These are phyloP conservation scores for Macaranga tanarius DNA, from an alignment of 441 rosid genomes.

Conservation along the genomic window DNA sequence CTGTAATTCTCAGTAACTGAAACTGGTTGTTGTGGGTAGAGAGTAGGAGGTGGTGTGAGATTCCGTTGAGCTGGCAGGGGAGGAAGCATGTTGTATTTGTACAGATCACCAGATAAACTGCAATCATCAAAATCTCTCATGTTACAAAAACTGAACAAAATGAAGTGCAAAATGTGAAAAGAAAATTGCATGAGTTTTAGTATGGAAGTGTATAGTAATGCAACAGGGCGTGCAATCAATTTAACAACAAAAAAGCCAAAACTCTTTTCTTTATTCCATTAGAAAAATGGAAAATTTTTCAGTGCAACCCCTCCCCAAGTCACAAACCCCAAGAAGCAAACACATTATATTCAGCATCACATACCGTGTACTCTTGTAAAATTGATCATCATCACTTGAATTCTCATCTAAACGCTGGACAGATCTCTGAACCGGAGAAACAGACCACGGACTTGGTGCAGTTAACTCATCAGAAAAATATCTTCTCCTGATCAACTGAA, in stretches of 20 bases:
- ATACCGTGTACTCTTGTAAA: slow-evolving; percentile 65
- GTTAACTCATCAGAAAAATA: slow-evolving; percentile 84
- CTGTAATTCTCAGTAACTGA: slow-evolving; percentile 59
- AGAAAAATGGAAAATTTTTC: not conserved
- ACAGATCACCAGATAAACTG: slow-evolving; percentile 62
- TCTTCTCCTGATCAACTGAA: slow-evolving; percentile 90
- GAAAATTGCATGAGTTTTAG: not conserved
- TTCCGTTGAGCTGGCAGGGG: slow-evolving; percentile 93
- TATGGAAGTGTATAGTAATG: not conserved
- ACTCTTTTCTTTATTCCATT: not conserved
- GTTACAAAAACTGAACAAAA: not conserved
- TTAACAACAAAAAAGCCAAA: not conserved
- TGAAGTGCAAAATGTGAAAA: not conserved
- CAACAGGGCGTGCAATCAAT: not conserved
- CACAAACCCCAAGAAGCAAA: not conserved
- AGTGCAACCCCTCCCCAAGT: not conserved
- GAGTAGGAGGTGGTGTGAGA: slow-evolving; percentile 93
- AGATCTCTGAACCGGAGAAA: slow-evolving; percentile 57
- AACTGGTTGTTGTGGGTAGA: slow-evolving; percentile 93
- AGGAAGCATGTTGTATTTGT: slow-evolving; percentile 65
- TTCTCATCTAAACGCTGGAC: slow-evolving; percentile 71
- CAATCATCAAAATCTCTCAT: slow-evolving; percentile 21
- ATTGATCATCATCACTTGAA: slow-evolving; percentile 61
- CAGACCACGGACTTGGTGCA: slow-evolving; percentile 68
- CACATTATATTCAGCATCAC: not conserved